Evolutionary conservation across 176 grass and related monocot genomes (phyloP).

Genomic region (Tillandsia fasciculata): DNA sequence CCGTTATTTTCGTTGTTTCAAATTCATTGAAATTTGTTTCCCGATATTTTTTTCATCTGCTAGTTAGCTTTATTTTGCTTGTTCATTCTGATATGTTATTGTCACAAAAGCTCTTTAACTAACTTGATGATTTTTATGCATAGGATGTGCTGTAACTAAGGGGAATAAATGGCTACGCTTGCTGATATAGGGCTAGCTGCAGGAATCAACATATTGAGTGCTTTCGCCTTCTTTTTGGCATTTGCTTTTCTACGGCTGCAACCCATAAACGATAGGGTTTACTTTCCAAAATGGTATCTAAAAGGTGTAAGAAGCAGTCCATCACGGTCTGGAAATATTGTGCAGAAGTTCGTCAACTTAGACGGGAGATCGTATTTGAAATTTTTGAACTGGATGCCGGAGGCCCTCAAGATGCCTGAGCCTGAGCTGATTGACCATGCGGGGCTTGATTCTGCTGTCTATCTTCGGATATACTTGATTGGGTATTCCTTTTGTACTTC

Average conservation of each 20-base stretch:
- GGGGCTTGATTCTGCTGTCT: conserved; percentile 93
- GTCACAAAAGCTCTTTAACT: neutral
- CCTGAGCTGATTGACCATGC: conserved; percentile 92
- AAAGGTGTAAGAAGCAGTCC: conserved; percentile 90
- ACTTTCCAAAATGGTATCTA: conserved; percentile 99
- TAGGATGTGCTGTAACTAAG: conserved; percentile 16
- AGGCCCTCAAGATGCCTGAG: conserved; percentile 95
- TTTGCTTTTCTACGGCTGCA: conserved; percentile 91
- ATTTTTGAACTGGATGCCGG: conserved; percentile 90
- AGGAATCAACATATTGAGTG: conserved; percentile 72
- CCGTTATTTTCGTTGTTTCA: no score
- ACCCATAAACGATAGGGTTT: conserved; percentile 97
- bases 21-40: no score
- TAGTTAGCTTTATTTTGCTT: no score
- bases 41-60: no score
- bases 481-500: conserved; percentile 43
- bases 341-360: conserved; percentile 91
- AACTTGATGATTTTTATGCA: neutral
- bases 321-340: conserved; percentile 42
- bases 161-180: conserved; percentile 53
- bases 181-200: conserved; percentile 74
- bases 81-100: no score
- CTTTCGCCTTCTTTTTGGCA: conserved; percentile 59
- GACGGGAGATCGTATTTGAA: conserved; percentile 78
- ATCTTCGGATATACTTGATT: conserved; percentile 86